Percentiles rank a stretch among this genome's conserved stretches.
These are phyloP conservation scores for Apophysomyces ossiformis DNA, from an alignment of 371 early-diverging fungal species.

Conservation along the genomic window DNA sequence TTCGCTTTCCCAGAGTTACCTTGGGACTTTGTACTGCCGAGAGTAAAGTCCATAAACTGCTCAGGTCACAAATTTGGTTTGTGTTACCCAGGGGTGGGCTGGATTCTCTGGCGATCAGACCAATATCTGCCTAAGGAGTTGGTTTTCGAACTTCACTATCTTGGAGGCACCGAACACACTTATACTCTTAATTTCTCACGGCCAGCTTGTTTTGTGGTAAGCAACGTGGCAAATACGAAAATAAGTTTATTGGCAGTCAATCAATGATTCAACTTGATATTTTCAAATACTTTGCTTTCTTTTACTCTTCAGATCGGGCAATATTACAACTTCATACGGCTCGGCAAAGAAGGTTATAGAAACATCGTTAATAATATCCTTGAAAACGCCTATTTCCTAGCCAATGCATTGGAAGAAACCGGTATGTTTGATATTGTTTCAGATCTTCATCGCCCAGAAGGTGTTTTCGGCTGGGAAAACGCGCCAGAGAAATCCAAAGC, in stretches of 20 bases:
- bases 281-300: background rate
- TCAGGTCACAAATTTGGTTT: conserved; percentile 76
- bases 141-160: conserved; percentile 71
- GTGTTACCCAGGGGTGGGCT: conserved; percentile 71
- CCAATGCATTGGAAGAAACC: conserved; percentile 52
- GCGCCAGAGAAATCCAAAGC: background rate
- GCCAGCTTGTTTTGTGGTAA: conserved; percentile 62
- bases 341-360: conserved; percentile 67
- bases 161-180: conserved; percentile 61
- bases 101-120: conserved; percentile 69
- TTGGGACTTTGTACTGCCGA: conserved; percentile 70
- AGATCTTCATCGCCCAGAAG: conserved; percentile 59
- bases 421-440: conserved; percentile 64
- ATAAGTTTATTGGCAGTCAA: too few species aligned
- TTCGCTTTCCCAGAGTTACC: conserved; percentile 66
- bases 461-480: conserved; percentile 32
- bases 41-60: conserved; percentile 67
- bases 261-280: background rate
- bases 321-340: conserved; percentile 78
- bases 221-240: background rate
- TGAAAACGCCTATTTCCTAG: conserved; percentile 58
- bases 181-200: conserved; percentile 77
- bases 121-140: conserved; percentile 68
- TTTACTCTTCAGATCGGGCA: conserved; percentile 52
- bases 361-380: conserved; percentile 58